Evolutionary conservation across 768 basidiomycete species (phyloP), one percentile per base, ranked within the genome.

Genomic region (Rhizopogon salebrosus): DNA sequence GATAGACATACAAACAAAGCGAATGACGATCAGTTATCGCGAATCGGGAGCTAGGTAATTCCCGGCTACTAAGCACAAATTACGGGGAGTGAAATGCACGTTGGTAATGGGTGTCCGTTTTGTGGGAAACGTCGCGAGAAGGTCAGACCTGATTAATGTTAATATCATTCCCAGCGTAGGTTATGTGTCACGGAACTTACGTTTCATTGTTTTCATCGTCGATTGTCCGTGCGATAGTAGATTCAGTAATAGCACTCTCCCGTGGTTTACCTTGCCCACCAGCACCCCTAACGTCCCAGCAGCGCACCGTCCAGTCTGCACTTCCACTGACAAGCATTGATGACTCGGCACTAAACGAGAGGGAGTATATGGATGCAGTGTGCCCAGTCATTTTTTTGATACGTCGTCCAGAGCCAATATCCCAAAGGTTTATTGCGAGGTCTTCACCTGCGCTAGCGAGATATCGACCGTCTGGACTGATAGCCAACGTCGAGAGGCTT

Each of bases 331-430:
- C 87, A 34, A 99, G 80, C 50, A 98, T 69, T 2, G 85, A 85
- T 0, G 93, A 94, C 67, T 98, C 97, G 23, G 86, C 89, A 54
- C 90, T 93, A 69, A 98, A 99, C 0, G 91, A 80, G 22, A 99
- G 79, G 3, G 91, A 89, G 64, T 95, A 89, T 54, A 98, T 84
- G 1, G 94, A 87, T 13, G 89, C 83, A 1, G 83, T 85, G 64
- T 99, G 97, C 0, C 97, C 97, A 3, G 80, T 84, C 93, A 98
- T 97, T 69, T 92, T 94, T 74, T 98, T 99, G 58, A 98, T 82
- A 40, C 92, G 82, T 54, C 87, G 86, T 8, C 94, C 95, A n/a
- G 94, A 92, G 6, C 90, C 90, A 48, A 99, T 76, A 61, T 98
- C 95, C 97, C 97, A 99, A 2, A 99, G 72, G 66, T 91, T 94